Conservation (phyloP, 139 green algal species). For the Chlamydomonas eustigma region DNA sequence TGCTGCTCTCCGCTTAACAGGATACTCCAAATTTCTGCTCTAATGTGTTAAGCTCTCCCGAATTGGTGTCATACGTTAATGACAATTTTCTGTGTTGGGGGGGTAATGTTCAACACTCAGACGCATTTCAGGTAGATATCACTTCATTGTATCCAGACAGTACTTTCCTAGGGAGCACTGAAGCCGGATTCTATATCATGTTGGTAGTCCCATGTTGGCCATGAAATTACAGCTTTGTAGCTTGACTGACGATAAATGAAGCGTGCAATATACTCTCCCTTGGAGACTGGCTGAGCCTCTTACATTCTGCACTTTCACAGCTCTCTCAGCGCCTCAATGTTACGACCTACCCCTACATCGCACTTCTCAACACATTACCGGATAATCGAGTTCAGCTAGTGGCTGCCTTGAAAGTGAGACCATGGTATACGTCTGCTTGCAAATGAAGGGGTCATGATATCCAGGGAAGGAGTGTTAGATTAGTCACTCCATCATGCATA, state of each 20-base stretch:
- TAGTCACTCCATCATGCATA: no score
- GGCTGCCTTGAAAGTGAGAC: background rate
- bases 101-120: constrained; percentile 52
- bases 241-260: no score
- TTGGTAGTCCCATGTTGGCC: no score
- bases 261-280: no score
- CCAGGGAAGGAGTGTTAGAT: no score
- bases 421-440: no score
- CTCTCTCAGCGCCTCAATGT: constrained; percentile 10
- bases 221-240: no score
- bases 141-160: no score
- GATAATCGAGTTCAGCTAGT: constrained; percentile 9
- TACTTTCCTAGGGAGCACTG: no score
- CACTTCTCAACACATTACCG: constrained; percentile 13
- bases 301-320: background rate
- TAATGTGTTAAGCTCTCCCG: constrained; percentile 40
- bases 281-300: background rate
- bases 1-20: background rate
- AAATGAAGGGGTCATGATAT: no score
- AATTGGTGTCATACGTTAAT: constrained; percentile 57
- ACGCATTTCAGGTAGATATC: constrained; percentile 62
- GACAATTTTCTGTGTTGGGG: constrained; percentile 63
- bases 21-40: constrained; percentile 2
- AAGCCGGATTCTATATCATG: no score
- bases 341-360: constrained; percentile 12